Base-by-base conservation (phyloP, 495 filamentous ascomycete genomes). In the Friedmanniomyces endolithicus region DNA sequence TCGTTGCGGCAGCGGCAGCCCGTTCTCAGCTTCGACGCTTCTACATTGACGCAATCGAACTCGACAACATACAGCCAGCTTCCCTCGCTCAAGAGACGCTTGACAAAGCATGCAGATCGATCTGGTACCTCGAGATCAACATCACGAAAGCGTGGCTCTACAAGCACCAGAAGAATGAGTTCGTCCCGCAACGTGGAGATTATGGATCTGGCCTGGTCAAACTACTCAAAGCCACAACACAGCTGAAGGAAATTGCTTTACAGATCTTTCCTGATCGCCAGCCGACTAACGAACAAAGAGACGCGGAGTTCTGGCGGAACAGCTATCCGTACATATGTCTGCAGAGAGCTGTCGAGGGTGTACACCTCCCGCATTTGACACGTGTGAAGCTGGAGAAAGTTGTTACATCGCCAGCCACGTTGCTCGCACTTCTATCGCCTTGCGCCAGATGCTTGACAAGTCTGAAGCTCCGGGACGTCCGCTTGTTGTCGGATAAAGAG, bases 21-120 rank as follows among this genome's bases (percentile, higher is more conserved):
- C 23, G 40, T 9, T 11, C 25, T 1, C 8, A 22, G 24, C 34
- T 62, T 12, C 48, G 59, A n/a, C 41, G 59, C 7, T 45, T 62
- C n/a, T 62, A 62, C 40, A 62, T 55, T 1, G 59, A 62, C 33
- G 55, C 55, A 6, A 48, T 62, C 27, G 50, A 62, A 31, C 33
- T 62, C 16, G 59, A 58, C 50, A 54, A 52, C 34, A 55, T 58
- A 23, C 34, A 14, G 1, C 23, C 41, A 1, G 37, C 33, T 11
- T 11, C 8, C 19, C 27, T 62, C 25, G 16, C 34, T 7, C 31
- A 57, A 46, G 34, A 46, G 7, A 17, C 16, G 23, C 45, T 58
- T 9, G 17, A 50, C 11, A 46, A 17, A 29, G 50, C 59, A 2
- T 57, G 47, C 35, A 9, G 20, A 9, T n/a, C 22, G 14, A 34